Base-by-base conservation (phyloP, 306 rosid genomes). In the Cucurbita maxima region DNA sequence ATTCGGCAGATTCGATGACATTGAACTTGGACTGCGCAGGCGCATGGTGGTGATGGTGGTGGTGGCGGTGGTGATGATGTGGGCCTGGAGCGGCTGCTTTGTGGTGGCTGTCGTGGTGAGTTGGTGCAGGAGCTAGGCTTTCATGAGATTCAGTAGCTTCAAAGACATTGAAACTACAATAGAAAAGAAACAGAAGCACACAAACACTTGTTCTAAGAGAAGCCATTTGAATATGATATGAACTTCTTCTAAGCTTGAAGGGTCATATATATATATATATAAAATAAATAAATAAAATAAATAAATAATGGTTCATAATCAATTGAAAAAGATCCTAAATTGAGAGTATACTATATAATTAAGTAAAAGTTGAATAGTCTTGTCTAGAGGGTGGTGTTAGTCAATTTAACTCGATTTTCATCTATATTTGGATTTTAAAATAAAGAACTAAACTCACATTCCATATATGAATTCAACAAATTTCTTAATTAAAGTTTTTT, bases 81-180 rank as follows among this genome's bases (percentile, higher is more conserved):
- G 62, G 82, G 44, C 44, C 54, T 8, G 84, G 84, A 7, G 81
- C 72, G 4, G 18, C 59, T 10, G 7, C 58, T 10, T 62, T 48
- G 55, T 67, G 18, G 56, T 68, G 57, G 36, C 1, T 13, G 20
- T 47, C 20, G 43, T 41, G 22, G 14, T 38, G 13, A n/a, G 4
- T n/a, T 1, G 82, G 79, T 0, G 82, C 54, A 0, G 47, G 60
- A n/a, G 36, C 60, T 1, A 40, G 72, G 55, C 19, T 44, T 8
- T 19, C 19, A 41, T 13, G 19, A 13, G 22, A 45, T n/a, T 15
- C 34, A 8, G 45, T 45, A 7, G 73, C 41, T 45, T 50, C 59
- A 8, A 48, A 50, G 8, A 53, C 74, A 70, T 50, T 50, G 34
- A 70, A 37, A 55, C 10, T 13, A 59, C 74, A 48, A 43, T 45